These are phyloP conservation scores for Tricholoma sp. DNA, from an alignment of 768 basidiomycete genomes.

Conservation along the genomic window DNA sequence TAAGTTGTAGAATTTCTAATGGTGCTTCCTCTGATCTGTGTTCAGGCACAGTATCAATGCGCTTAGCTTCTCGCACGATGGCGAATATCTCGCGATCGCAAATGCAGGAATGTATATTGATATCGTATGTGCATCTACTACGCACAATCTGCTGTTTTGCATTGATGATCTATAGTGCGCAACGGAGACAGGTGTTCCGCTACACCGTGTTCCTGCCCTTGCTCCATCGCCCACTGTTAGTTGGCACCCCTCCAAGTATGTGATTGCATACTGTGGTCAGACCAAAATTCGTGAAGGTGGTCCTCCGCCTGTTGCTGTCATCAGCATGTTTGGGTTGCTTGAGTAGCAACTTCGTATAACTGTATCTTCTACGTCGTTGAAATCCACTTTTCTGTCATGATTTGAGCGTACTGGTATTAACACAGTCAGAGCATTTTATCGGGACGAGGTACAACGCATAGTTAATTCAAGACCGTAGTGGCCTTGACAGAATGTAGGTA, in stretches of 20 bases:
- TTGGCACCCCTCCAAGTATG: constrained; percentile 80
- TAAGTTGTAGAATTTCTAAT: constrained; percentile 32
- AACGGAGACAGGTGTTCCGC: constrained; percentile 66
- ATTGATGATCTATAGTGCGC: constrained; percentile 48
- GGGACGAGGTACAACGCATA: not conserved
- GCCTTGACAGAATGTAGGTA: not conserved
- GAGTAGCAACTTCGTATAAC: constrained; percentile 19
- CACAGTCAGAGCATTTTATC: not conserved
- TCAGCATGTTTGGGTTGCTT: constrained; percentile 66
- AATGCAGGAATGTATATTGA: constrained; percentile 70
- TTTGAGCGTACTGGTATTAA: not conserved
- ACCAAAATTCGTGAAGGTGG: constrained; percentile 61
- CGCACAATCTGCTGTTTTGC: not conserved
- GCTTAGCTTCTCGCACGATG: constrained; percentile 78
- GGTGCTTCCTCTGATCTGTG: not conserved
- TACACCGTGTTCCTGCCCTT: constrained; percentile 73
- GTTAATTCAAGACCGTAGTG: not conserved
- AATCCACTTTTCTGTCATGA: not conserved
- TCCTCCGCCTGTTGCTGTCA: constrained; percentile 59
- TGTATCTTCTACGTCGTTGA: not conserved
- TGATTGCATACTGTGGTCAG: constrained; percentile 81
- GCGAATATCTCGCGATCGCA: constrained; percentile 78
- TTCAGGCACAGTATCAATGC: constrained; percentile 64
- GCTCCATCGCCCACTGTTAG: constrained; percentile 71
- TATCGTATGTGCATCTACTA: constrained; percentile 47